phyloP scores from a whole-genome alignment of 495 filamentous ascomycete species.

The Tuber melanosporum region DNA sequence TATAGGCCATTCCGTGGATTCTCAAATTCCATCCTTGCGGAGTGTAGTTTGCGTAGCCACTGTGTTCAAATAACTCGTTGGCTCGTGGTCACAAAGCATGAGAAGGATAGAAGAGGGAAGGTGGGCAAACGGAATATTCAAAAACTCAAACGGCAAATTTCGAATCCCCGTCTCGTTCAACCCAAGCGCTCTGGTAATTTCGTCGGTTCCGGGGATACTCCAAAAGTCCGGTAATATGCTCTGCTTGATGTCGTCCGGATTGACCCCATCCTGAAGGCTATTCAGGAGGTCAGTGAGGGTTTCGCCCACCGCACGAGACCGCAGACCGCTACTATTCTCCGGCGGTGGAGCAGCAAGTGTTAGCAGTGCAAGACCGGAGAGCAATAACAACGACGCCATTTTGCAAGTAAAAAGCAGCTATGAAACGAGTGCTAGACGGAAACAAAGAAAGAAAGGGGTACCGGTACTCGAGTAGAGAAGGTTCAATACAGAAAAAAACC shows the following conservation, averaged over 20 bases:
- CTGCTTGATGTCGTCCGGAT: conserved; percentile 32
- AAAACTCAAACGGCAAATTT: conserved; percentile 60
- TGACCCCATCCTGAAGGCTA: conserved; percentile 11
- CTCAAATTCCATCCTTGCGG: conserved; percentile 65
- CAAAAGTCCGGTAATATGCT: conserved; percentile 37
- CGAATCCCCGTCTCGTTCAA: conserved; percentile 53
- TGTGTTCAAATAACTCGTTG: conserved; percentile 25
- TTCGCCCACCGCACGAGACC: not conserved
- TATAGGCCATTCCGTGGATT: conserved; percentile 74
- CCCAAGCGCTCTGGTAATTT: conserved; percentile 50
- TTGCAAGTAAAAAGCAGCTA: not conserved
- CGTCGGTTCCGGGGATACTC: conserved; percentile 12
- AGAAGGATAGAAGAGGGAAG: not conserved
- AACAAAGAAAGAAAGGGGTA: not conserved
- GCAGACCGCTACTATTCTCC: not conserved
- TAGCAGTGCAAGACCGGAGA: not conserved
- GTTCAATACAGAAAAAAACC: not conserved
- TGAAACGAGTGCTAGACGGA: not conserved
- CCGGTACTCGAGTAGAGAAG: not conserved
- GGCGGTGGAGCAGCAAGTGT: not conserved
- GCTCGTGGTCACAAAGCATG: not conserved
- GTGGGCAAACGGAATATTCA: conserved; percentile 56
- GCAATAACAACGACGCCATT: not conserved
- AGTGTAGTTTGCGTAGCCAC: conserved; percentile 79
- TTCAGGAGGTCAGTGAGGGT: conserved; percentile 13